These are phyloP conservation scores for Cryphonectria japonica DNA, from an alignment of 2,329 filamentous ascomycete species.

Conservation along the genomic window DNA sequence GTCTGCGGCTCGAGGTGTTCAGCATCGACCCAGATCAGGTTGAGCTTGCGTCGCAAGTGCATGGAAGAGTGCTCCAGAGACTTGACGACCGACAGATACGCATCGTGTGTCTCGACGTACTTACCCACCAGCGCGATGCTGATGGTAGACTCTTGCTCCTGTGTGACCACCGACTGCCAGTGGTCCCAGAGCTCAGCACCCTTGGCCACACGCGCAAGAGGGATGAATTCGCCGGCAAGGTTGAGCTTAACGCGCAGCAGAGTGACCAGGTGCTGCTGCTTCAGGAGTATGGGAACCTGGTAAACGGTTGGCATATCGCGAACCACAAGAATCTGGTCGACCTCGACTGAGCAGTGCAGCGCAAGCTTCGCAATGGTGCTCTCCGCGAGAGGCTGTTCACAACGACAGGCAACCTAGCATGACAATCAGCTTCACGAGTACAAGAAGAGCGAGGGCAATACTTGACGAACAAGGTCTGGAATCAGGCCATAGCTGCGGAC, in stretches of 20 bases:
- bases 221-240: constrained; percentile 60
- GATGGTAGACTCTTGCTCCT: constrained; percentile 71
- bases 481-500: constrained; percentile 79
- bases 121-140: constrained; percentile 90
- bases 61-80: constrained; percentile 90
- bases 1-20: constrained; percentile 76
- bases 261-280: constrained; percentile 75
- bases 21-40: constrained; percentile 83
- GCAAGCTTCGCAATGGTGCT: constrained; percentile 85
- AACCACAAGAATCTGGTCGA: constrained; percentile 85
- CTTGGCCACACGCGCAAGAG: constrained; percentile 59
- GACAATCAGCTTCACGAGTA: constrained; percentile 30
- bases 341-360: constrained; percentile 83
- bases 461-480: constrained; percentile 64
- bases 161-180: constrained; percentile 73
- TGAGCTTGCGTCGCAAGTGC: constrained; percentile 78
- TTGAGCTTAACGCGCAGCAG: constrained; percentile 69
- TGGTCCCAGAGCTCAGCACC: constrained; percentile 74
- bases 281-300: constrained; percentile 90
- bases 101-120: constrained; percentile 83
- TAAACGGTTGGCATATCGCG: constrained; percentile 90
- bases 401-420: constrained; percentile 84
- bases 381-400: constrained; percentile 74
- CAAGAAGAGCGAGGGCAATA: neutral
- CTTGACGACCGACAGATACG: constrained; percentile 72